These are phyloP conservation scores for Odontarrhena argentea DNA, from an alignment of 345 rosid genomes.

Conservation along the genomic window DNA sequence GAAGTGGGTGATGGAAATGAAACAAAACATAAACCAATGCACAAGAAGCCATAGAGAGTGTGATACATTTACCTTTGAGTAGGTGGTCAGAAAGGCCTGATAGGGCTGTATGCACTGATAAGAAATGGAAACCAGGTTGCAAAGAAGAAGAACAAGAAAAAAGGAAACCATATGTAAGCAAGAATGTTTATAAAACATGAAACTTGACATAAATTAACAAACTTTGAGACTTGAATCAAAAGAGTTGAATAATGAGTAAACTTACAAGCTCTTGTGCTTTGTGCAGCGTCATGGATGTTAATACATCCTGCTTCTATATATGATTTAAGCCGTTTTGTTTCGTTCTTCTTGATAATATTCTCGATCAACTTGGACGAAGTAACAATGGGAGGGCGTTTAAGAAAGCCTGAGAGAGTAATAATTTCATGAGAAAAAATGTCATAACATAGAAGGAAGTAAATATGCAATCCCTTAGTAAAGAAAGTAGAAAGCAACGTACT, in stretches of 20 bases:
- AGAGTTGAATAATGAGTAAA: background rate
- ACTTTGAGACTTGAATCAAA: background rate
- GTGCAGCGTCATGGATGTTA: constrained; percentile 47
- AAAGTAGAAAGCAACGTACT: constrained; percentile 40
- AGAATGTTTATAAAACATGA: background rate
- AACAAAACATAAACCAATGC: background rate
- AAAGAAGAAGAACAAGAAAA: background rate
- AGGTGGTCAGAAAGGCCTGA: constrained; percentile 60
- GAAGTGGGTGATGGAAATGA: constrained; percentile 21
- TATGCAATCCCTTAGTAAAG: background rate
- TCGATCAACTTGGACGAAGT: constrained; percentile 51
- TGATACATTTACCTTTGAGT: constrained; percentile 51
- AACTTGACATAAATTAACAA: background rate
- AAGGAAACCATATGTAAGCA: constrained; percentile 8
- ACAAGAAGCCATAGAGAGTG: background rate
- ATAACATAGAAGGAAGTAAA: background rate
- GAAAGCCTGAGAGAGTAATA: constrained; percentile 47
- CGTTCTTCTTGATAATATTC: constrained; percentile 58
- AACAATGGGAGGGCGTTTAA: constrained; percentile 59
- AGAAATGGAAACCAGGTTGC: background rate
- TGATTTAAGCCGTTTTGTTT: constrained; percentile 60
- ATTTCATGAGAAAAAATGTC: constrained; percentile 1
- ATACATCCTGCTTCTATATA: constrained; percentile 64
- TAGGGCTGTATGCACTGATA: constrained; percentile 51
- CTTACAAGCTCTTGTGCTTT: constrained; percentile 67